phyloP scores from a whole-genome alignment of 1,139 yeast species.

The Saccharomyces pastorianus region DNA sequence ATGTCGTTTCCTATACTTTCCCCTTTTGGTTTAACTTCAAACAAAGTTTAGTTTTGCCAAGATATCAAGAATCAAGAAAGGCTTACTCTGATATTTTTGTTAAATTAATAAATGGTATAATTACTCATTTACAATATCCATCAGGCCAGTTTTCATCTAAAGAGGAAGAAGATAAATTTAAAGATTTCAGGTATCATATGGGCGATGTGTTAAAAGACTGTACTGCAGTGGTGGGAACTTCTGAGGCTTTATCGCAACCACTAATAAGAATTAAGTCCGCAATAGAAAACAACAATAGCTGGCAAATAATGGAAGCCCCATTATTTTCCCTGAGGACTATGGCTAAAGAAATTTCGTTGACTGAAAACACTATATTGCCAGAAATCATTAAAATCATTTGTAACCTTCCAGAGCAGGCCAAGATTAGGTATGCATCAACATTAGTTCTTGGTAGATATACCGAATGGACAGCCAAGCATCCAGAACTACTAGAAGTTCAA shows the following conservation, averaged over 20 bases:
- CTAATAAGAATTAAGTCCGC: constrained; percentile 27
- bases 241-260: constrained; percentile 48
- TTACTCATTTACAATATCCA: constrained; percentile 73
- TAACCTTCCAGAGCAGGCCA: constrained; percentile 75
- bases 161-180: constrained; percentile 87
- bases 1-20: constrained; percentile 82
- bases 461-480: constrained; percentile 86
- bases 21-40: constrained; percentile 85
- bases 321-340: constrained; percentile 83
- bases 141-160: constrained; percentile 34
- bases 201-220: constrained; percentile 95
- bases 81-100: constrained; percentile 53
- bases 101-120: constrained; percentile 57
- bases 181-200: constrained; percentile 90
- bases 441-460: constrained; percentile 90
- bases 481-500: constrained; percentile 73
- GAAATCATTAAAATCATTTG: constrained; percentile 48
- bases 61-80: constrained; percentile 53
- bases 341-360: constrained; percentile 80
- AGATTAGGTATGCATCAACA: constrained; percentile 86
- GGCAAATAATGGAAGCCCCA: constrained; percentile 92
- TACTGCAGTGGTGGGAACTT: constrained; percentile 79
- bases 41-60: constrained; percentile 57
- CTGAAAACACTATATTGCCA: constrained; percentile 66
- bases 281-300: constrained; percentile 28